Conservation (phyloP, 164 flowering plant species). For the Magnolia sinica region DNA sequence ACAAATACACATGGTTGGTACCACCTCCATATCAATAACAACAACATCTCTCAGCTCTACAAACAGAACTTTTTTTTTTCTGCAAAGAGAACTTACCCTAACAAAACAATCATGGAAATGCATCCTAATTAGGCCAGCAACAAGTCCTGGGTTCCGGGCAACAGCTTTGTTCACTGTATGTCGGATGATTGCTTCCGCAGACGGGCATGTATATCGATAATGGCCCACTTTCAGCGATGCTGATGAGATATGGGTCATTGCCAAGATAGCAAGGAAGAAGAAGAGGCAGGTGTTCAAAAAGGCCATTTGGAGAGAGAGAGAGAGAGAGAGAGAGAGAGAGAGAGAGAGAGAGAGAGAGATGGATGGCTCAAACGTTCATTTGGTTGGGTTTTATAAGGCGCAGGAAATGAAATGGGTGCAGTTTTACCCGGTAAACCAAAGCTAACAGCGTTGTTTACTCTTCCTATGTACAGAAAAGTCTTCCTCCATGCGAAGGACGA, state of each 20-base stretch:
- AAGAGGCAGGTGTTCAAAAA: neutral
- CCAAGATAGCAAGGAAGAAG: neutral
- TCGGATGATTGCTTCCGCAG: slow-evolving; percentile 23
- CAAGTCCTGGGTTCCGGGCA: slow-evolving; percentile 43
- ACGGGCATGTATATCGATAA: slow-evolving; percentile 19
- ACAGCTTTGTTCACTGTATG: slow-evolving; percentile 39
- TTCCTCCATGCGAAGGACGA: neutral
- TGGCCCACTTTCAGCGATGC: slow-evolving; percentile 18
- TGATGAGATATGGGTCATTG: neutral
- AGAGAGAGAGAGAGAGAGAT: neutral
- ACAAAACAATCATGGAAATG: slow-evolving; percentile 78
- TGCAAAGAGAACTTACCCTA: slow-evolving; percentile 27
- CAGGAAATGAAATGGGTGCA: neutral
- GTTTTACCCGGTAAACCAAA: neutral
- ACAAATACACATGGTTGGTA: neutral
- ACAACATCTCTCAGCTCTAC: neutral
- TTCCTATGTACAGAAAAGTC: neutral
- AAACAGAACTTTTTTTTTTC: neutral
- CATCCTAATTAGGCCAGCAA: slow-evolving; percentile 58
- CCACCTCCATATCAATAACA: too few relatives aligned
- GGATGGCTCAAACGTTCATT: neutral
- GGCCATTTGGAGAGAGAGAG: slow-evolving; percentile 6
- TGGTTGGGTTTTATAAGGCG: slow-evolving; percentile 3
- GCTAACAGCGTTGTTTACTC: neutral
- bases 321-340: neutral